These are phyloP conservation scores for Fusarium brevicatenulatum DNA, from an alignment of 2,329 filamentous ascomycete genomes.

Conservation along the genomic window DNA sequence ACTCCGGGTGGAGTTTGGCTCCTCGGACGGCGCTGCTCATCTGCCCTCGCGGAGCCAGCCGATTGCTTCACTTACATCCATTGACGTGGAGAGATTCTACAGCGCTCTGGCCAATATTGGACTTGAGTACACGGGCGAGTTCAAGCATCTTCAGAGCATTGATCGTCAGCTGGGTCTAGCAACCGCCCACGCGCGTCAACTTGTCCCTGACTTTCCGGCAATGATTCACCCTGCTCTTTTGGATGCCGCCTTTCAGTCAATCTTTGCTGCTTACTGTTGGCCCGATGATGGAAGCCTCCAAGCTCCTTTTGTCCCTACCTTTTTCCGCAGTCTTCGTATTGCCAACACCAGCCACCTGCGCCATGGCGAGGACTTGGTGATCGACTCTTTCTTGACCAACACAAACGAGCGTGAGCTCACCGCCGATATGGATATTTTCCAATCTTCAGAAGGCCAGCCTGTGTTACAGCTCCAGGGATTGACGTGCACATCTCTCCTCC, in stretches of 20 bases:
- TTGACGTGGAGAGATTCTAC: neutral
- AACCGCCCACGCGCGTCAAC: neutral
- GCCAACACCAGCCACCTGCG: neutral
- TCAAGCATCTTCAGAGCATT: slow-evolving; percentile 14
- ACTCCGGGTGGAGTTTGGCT: neutral
- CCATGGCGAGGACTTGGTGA: neutral
- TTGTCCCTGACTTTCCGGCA: neutral
- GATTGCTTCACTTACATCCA: neutral
- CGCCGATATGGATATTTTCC: slow-evolving; percentile 1
- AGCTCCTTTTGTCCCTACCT: slow-evolving; percentile 42
- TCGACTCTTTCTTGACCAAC: slow-evolving; percentile 4
- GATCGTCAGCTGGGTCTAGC: slow-evolving; percentile 21
- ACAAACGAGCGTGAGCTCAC: slow-evolving; percentile 1
- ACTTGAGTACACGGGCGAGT: neutral
- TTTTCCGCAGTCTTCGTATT: slow-evolving; percentile 8
- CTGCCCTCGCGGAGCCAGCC: neutral
- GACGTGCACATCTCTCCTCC: neutral
- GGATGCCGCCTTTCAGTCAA: slow-evolving; percentile 50
- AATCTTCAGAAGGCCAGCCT: neutral
- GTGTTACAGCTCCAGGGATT: neutral
- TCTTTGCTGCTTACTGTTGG: slow-evolving; percentile 47
- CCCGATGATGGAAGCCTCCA: slow-evolving; percentile 49
- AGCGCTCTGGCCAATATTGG: neutral
- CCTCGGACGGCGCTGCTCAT: neutral
- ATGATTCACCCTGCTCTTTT: slow-evolving; percentile 49